Base-by-base conservation (phyloP, 495 filamentous ascomycete species). In the Trichoderma asperelloides region DNA sequence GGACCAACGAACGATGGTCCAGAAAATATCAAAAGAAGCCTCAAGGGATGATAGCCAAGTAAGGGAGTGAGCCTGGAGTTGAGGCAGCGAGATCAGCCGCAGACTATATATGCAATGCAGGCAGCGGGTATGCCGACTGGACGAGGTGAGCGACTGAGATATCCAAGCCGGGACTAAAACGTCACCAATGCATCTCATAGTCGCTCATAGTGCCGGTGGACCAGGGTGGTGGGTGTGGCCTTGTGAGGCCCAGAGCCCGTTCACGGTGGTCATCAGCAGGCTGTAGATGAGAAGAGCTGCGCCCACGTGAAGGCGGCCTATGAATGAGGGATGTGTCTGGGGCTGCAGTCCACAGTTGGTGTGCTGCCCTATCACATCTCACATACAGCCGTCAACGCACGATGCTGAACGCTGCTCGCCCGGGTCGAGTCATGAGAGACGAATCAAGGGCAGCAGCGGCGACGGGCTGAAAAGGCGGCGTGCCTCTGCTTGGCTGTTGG, bases 271-370 rank as follows among this genome's bases (percentile, higher is more conserved):
- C 60, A 63, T 63, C 60, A 63, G 60, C 60, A 25, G 21, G 49
- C 49, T n/a, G 41, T 9, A 45, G 41, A 45, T 62, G 55, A 25
- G 23, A 55, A 62, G 55, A n/a, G 21, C 62, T 43, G 40, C 30
- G 62, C 40, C 62, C 62, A 64, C 62, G 62, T 64, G 62, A 64
- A 64, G 62, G 62, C 8, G 62, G 62, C 62, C 62, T 64, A 43
- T 60, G 55, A 6, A 25, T 6, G 11, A 30, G 55, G 16, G 11
- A 30, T 23, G 16, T n/a, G 55, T 60, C 55, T 60, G 55, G 55
- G 55, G 55, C 55, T 30, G 49, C 7, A 7, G 12, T 47, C 27
- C 23, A 30, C 55, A 60, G 25, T 11, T 25, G 55, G 12, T 23
- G n/a, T 23, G 23, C 55, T 25, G 13, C 55, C n/a, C 8, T 51